phyloP scores from a whole-genome alignment of 1,139 yeast species.

The Hyphopichia pseudoburtonii region DNA sequence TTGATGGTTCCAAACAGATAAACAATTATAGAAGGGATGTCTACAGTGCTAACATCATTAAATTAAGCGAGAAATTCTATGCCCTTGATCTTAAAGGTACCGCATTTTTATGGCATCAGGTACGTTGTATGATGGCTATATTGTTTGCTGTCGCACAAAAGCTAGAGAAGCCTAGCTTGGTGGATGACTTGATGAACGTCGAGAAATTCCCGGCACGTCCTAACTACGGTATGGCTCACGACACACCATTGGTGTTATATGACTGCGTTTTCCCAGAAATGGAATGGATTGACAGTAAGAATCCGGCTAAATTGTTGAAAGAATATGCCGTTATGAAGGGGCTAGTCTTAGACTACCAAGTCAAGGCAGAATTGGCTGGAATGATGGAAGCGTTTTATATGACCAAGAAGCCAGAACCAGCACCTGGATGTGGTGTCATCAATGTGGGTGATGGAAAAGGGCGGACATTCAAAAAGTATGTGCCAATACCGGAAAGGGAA shows the following conservation, averaged over 20 bases:
- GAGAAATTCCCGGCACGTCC: conserved; percentile 69
- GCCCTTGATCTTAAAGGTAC: conserved; percentile 81
- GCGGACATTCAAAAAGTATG: conserved; percentile 53
- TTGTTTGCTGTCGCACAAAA: conserved; percentile 78
- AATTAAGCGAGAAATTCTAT: conserved; percentile 46
- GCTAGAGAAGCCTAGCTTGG: conserved; percentile 59
- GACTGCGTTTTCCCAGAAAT: conserved; percentile 78
- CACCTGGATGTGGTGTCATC: conserved; percentile 33
- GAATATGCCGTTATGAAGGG: conserved; percentile 30
- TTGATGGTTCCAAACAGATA: conserved; percentile 92
- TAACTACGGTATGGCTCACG: conserved; percentile 85
- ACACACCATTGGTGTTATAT: conserved; percentile 82
- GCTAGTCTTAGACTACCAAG: conserved; percentile 31
- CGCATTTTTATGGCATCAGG: conserved; percentile 98
- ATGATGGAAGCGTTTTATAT: conserved; percentile 26
- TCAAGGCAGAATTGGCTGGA: conserved; percentile 33
- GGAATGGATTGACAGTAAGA: conserved; percentile 57
- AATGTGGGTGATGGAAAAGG: conserved; percentile 77
- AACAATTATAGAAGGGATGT: conserved; percentile 68
- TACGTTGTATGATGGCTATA: conserved; percentile 89
- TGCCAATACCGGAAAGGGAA: conserved; percentile 58
- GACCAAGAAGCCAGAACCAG: conserved; percentile 15
- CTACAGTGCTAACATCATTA: conserved; percentile 49
- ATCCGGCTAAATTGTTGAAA: conserved; percentile 20
- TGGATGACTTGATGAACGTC: conserved; percentile 60